Conservation (phyloP, 2,329 filamentous ascomycete species). For the Hymenoscyphus linearis region DNA sequence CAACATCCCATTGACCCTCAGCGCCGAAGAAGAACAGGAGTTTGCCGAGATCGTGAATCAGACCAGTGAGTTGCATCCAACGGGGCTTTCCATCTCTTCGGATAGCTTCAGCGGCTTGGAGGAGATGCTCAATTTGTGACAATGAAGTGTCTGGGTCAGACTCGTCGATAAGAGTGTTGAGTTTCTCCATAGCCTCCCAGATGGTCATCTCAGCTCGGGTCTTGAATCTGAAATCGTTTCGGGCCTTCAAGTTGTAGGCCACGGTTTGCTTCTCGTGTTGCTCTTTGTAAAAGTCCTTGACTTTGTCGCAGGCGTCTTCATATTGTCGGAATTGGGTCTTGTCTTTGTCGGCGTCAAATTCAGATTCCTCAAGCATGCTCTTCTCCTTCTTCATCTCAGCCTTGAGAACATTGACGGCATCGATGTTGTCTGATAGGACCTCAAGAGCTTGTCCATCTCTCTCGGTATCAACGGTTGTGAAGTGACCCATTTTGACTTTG, state of each 20-base stretch:
- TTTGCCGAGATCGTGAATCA: slow-evolving; percentile 78
- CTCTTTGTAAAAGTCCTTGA: slow-evolving; percentile 80
- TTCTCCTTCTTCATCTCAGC: slow-evolving; percentile 31
- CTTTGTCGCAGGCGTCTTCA: slow-evolving; percentile 73
- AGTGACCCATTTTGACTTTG: slow-evolving; percentile 23
- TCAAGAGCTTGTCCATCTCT: slow-evolving; percentile 36
- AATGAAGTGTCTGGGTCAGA: slow-evolving; percentile 85
- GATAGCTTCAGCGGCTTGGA: slow-evolving; percentile 86
- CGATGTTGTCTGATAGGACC: slow-evolving; percentile 42
- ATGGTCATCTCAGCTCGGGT: slow-evolving; percentile 69
- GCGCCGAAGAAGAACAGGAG: slow-evolving; percentile 76
- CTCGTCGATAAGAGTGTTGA: slow-evolving; percentile 86
- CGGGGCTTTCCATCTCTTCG: slow-evolving; percentile 76
- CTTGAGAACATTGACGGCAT: slow-evolving; percentile 51
- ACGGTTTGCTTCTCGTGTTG: slow-evolving; percentile 69
- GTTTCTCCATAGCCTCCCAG: slow-evolving; percentile 89
- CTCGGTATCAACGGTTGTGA: slow-evolving; percentile 15
- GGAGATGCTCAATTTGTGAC: slow-evolving; percentile 82
- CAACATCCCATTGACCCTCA: slow-evolving; percentile 89
- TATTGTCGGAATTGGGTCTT: slow-evolving; percentile 80
- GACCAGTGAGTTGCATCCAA: slow-evolving; percentile 75
- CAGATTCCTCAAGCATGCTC: slow-evolving; percentile 50
- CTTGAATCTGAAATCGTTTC: slow-evolving; percentile 63
- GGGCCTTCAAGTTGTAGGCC: slow-evolving; percentile 77
- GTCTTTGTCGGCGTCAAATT: slow-evolving; percentile 71